Conservation (phyloP, 202 grass and related monocot species). For the Musa balbisiana region DNA sequence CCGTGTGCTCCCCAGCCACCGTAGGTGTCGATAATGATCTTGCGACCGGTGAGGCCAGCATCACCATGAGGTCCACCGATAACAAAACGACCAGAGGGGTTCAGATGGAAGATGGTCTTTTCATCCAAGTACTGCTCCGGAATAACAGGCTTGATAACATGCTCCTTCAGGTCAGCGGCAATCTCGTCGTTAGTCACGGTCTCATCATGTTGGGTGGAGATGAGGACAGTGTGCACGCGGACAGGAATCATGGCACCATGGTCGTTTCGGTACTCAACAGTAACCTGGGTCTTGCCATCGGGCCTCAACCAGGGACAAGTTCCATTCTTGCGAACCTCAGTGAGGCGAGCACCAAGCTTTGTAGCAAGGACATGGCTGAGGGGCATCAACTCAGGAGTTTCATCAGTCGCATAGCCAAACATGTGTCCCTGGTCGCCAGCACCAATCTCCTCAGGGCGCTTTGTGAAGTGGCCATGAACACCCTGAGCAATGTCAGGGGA, state of each 20-base stretch:
- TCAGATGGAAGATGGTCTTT: slow-evolving; percentile 97
- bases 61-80: slow-evolving; percentile 88
- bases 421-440: slow-evolving; percentile 97
- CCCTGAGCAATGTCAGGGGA: slow-evolving; percentile 96
- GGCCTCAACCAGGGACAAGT: slow-evolving; percentile 86
- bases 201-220: slow-evolving; percentile 97
- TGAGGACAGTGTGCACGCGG: slow-evolving; percentile 91
- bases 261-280: slow-evolving; percentile 72
- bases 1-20: slow-evolving; percentile 95
- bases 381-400: slow-evolving; percentile 94
- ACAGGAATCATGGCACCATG: slow-evolving; percentile 84
- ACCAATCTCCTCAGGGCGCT: slow-evolving; percentile 86
- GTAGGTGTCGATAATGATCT: slow-evolving; percentile 99
- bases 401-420: slow-evolving; percentile 93
- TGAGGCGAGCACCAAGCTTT: slow-evolving; percentile 75
- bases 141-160: slow-evolving; percentile 92
- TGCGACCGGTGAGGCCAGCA: slow-evolving; percentile 82
- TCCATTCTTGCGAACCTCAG: slow-evolving; percentile 90
- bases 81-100: slow-evolving; percentile 90
- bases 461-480: slow-evolving; percentile 95
- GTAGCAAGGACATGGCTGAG: slow-evolving; percentile 94
- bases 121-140: slow-evolving; percentile 85
- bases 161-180: slow-evolving; percentile 88
- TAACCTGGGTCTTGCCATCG: slow-evolving; percentile 94
- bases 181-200: slow-evolving; percentile 97